phyloP scores from a whole-genome alignment of 1,284 basidiomycete genomes.

The Ustilago vetiveriae region DNA sequence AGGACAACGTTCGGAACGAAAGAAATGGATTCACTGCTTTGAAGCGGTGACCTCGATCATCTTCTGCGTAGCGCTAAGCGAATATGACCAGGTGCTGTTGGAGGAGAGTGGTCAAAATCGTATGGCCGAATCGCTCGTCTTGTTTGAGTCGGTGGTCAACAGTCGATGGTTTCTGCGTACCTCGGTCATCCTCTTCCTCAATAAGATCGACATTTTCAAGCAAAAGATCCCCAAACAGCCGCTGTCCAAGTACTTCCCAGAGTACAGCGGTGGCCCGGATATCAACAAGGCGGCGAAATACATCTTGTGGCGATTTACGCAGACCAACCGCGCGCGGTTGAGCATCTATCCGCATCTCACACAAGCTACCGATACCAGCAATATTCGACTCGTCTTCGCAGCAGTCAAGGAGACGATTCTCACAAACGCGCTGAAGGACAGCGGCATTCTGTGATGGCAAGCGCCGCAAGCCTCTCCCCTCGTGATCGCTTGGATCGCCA shows the following conservation, averaged over 20 bases:
- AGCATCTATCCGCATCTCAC: constrained; percentile 69
- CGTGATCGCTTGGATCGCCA: neutral
- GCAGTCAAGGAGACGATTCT: constrained; percentile 84
- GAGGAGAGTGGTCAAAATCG: constrained; percentile 75
- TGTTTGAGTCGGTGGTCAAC: constrained; percentile 96
- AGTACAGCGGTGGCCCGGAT: constrained; percentile 88
- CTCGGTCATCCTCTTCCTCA: constrained; percentile 81
- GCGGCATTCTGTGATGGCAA: constrained; percentile 43
- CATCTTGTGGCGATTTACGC: constrained; percentile 96
- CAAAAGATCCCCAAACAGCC: constrained; percentile 80
- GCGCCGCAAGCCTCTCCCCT: no score
- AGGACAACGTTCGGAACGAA: constrained; percentile 63
- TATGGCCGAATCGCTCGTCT: constrained; percentile 89
- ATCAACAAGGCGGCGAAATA: constrained; percentile 99
- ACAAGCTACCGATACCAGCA: constrained; percentile 73
- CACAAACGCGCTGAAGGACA: constrained; percentile 53
- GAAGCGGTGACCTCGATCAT: constrained; percentile 64
- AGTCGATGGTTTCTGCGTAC: constrained; percentile 86
- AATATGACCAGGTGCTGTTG: constrained; percentile 60
- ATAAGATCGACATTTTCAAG: constrained; percentile 97
- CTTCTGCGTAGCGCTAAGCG: constrained; percentile 66
- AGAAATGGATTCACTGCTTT: constrained; percentile 67
- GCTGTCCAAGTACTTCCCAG: constrained; percentile 88
- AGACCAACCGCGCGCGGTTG: constrained; percentile 77
- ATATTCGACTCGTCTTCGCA: constrained; percentile 88